Evolutionary conservation across 257 asterid genomes (phyloP), one percentile per base, ranked within the genome.

Genomic region (Paulownia fortunei): DNA sequence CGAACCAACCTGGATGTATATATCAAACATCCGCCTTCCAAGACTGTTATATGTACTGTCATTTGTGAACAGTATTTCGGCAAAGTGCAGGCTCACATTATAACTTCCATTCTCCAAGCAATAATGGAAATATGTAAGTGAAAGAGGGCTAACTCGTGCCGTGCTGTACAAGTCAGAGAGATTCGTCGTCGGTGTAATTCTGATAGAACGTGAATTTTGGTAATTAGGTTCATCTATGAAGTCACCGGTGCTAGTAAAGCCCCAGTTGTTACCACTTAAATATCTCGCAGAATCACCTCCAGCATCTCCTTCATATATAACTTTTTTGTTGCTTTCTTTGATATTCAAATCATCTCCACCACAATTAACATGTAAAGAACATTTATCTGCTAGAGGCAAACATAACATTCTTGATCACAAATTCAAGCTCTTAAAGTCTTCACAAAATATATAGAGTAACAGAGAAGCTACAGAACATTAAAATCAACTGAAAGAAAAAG

Each of bases 91-190:
- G 81, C 81, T 86, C 76, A 94, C 91, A 21, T 84, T 91, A 79
- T 94, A 94, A 83, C 73, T 82, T 80, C 97, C 98, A 11, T 92
- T 91, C 82, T 88, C 94, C 91, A 94, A 76, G 87, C 98, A 94
- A 81, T 89, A 91, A 71, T 81, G 90, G 84, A 88, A 92, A 81
- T 92, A 94, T 47, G 97, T 84, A 71, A 94, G 88, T 5, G 94
- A 89, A 56, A 90, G 88, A 56, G 98, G 96, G 78, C 94, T 88
- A 44, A 89, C 85, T n/a, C 97, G 97, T 4, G 98, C 91, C 2
- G 88, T 80, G 12, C 64, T 83, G 85, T 92, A 94, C 82, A 94
- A 65, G n/a, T 84, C 93, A 16, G 97, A 77, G 64, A 89, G 84
- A 69, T 84, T 79, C 64, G 79, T 3, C 4, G 86, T 78, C 12